Evolutionary conservation across 305 asterid genomes (phyloP).

Genomic region (Rubia peregrina): DNA sequence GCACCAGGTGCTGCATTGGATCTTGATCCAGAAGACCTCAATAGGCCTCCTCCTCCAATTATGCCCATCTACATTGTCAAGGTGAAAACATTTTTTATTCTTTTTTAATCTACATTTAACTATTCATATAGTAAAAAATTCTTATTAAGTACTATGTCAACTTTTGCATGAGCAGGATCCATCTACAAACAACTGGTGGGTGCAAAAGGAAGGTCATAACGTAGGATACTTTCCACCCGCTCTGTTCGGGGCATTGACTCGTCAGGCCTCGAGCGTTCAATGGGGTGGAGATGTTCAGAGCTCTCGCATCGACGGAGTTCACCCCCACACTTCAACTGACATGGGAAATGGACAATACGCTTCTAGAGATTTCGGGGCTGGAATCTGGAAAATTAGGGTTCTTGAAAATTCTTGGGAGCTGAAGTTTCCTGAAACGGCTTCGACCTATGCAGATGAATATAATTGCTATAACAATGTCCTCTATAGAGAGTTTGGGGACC

Average conservation of each 20-base stretch:
- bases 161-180: constrained; percentile 31
- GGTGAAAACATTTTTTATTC: background rate
- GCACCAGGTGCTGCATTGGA: constrained; percentile 68
- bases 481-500: constrained; percentile 39
- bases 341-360: constrained; percentile 11
- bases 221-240: constrained; percentile 62
- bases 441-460: constrained; percentile 37
- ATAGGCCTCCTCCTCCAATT: constrained; percentile 11
- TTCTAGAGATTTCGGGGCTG: constrained; percentile 16
- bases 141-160: too few relatives aligned
- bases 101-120: too few relatives aligned
- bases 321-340: constrained; percentile 35
- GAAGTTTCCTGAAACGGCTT: constrained; percentile 32
- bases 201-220: constrained; percentile 38
- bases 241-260: background rate
- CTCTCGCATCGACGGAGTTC: constrained; percentile 22
- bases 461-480: constrained; percentile 36
- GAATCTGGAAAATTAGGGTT: constrained; percentile 40
- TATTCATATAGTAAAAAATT: too few relatives aligned
- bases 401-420: constrained; percentile 27
- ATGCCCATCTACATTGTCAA: background rate
- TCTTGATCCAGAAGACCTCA: constrained; percentile 38
- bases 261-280: constrained; percentile 27
- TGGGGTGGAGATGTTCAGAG: constrained; percentile 85
- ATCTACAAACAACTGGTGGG: constrained; percentile 58